Percentiles rank a stretch among this genome's conserved stretches.
Evolutionary conservation across 1,284 basidiomycete species (phyloP).

Genomic region (Pterula multifida): DNA sequence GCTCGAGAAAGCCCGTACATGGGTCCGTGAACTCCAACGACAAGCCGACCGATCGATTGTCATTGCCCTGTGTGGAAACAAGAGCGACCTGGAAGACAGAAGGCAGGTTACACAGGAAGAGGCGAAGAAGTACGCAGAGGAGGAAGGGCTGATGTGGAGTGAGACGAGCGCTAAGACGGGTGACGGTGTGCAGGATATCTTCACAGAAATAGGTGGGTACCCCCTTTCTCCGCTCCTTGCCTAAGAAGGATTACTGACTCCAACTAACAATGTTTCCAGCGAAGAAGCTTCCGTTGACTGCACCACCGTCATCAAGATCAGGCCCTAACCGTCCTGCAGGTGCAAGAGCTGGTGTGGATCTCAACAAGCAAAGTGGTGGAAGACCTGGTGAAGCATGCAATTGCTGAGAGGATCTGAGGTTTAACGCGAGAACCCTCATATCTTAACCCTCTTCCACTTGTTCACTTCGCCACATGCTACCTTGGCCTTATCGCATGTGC

Average conservation of each 20-base stretch:
- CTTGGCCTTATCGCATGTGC: too few relatives aligned
- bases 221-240: conserved; percentile 5
- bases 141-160: conserved; percentile 91
- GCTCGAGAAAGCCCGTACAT: conserved; percentile 91
- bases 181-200: conserved; percentile 82
- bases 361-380: conserved; percentile 49
- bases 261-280: conserved; percentile 28
- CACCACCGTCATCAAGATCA: conserved; percentile 48
- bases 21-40: conserved; percentile 94
- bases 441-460: too few relatives aligned
- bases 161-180: conserved; percentile 95
- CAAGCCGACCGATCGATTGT: conserved; percentile 96
- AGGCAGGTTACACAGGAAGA: conserved; percentile 77
- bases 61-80: conserved; percentile 94
- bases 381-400: conserved; percentile 56
- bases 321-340: conserved; percentile 36
- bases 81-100: conserved; percentile 68
- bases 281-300: conserved; percentile 71
- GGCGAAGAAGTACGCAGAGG: conserved; percentile 88
- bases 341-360: conserved; percentile 53
- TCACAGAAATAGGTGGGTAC: conserved; percentile 71
- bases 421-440: too few relatives aligned
- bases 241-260: background rate
- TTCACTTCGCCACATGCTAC: too few relatives aligned
- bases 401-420: too few relatives aligned